Evolutionary conservation across 352 stramenopile species (phyloP), one percentile per base, ranked within the genome.

Genomic region (Pythium diclinum): DNA sequence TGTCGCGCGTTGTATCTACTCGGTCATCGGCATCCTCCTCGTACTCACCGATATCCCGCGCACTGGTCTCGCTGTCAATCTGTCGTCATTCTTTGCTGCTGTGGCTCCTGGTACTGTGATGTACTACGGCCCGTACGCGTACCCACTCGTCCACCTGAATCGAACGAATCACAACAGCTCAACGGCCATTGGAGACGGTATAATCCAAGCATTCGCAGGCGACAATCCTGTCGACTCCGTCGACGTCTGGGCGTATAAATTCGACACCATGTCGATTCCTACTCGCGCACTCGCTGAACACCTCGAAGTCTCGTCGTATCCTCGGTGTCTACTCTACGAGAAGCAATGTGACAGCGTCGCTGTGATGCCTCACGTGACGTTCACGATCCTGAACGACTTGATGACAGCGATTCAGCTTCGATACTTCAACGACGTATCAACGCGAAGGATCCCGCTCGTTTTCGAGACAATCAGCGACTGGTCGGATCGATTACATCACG

Each of bases 91-190:
- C n/a, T 81, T 76, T 40, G 40, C 62, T 0, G 13, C 54, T 7
- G 63, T 70, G 5, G 71, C 72, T 25, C 78, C 78, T 1, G 64
- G 56, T 36, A 71, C 69, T 4, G 65, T 56, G 2, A 62, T 76
- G 28, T 68, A 57, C 25, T 89, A 81, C 33, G 80, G 76, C 9
- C 78, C 76, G 8, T 85, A 78, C 49, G 59, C 68, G n/a, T 85
- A 87, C 42, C 72, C 68, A 0, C 56, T 87, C 17, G 59, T 56
- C 6, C 78, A 85, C 17, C 67, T 83, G 19, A 67, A 58, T 21
- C 56, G 34, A 8, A 16, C 81, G 19, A 67, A 58, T 21, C 56
- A 30, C 9, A 16, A 28, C 3, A 63, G 0, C 9, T 5, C 8
- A 3, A 42, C 36, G 10, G 19, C 14, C 14, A 6, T 1, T 34